A percentile compares a stretch with the other conserved stretches of the same genome.
Conservation (phyloP, 2,329 filamentous ascomycete genomes). For the Xylaria sp. region DNA sequence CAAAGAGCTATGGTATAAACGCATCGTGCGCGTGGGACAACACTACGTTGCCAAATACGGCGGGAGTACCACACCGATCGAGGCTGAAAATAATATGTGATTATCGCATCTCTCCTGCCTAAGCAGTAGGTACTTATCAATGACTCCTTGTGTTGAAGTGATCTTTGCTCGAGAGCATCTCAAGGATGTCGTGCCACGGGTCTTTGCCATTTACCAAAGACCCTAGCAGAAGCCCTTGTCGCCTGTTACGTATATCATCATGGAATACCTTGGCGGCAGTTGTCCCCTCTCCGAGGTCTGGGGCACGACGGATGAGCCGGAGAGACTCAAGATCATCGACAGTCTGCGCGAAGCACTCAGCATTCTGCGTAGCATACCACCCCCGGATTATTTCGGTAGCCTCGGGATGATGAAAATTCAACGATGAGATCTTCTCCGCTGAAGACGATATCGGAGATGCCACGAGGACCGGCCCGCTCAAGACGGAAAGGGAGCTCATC, state of each 20-base stretch:
- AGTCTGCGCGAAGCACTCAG: background rate
- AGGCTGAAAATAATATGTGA: constrained; percentile 1
- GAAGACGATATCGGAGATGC: background rate
- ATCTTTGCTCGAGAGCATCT: constrained; percentile 13
- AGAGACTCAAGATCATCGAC: background rate
- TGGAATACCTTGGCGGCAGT: background rate
- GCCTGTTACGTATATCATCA: background rate
- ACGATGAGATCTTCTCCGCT: background rate
- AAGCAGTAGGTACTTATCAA: too few relatives aligned
- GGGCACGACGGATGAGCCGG: background rate
- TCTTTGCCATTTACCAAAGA: constrained; percentile 11
- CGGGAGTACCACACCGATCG: background rate
- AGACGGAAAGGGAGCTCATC: background rate
- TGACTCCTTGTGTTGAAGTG: background rate
- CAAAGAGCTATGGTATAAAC: background rate
- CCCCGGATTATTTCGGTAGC: constrained; percentile 7
- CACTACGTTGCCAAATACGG: constrained; percentile 13
- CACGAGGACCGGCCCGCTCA: background rate
- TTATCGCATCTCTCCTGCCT: background rate
- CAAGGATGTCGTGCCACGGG: constrained; percentile 2
- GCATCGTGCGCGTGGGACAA: constrained; percentile 7
- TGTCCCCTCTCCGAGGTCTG: background rate
- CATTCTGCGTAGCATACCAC: constrained; percentile 1
- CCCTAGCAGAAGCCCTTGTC: background rate
- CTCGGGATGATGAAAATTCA: background rate